Evolutionary conservation across 306 rosid species (phyloP).

Genomic region (Cucumis cinereus): DNA sequence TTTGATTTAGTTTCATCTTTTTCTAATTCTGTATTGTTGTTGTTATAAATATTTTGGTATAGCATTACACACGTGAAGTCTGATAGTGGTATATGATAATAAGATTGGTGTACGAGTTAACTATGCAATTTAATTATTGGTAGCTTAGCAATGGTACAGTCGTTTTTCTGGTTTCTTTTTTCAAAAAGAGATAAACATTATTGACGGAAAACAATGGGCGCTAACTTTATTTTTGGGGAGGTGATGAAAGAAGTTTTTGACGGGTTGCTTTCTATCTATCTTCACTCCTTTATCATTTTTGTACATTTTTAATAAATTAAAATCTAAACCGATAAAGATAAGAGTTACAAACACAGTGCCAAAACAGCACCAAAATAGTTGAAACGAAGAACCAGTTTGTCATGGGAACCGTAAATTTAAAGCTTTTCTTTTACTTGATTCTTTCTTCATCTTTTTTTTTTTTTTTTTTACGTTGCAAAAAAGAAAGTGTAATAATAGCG

Average conservation of each 20-base stretch:
- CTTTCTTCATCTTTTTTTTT: neutral
- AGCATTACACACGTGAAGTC: neutral
- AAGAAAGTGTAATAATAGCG: neutral
- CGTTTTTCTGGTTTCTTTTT: neutral
- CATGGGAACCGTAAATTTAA: neutral
- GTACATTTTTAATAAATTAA: neutral
- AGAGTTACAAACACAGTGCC: neutral
- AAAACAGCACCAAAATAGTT: neutral
- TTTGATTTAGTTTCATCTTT: neutral
- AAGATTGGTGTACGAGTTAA: neutral
- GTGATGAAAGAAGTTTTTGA: neutral
- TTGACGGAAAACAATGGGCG: conserved; percentile 4
- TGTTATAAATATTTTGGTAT: neutral
- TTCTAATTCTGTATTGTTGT: neutral
- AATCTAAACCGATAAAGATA: neutral
- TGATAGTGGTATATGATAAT: neutral
- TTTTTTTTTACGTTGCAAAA: neutral
- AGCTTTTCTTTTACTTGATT: neutral
- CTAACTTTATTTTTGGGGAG: neutral
- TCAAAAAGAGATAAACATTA: neutral
- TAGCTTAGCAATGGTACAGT: neutral
- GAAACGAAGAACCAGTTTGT: neutral
- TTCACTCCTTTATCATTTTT: neutral
- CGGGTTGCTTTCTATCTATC: conserved; percentile 1
- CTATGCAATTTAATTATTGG: neutral